Evolutionary conservation across 1,284 basidiomycete species (phyloP), one percentile per base, ranked within the genome.

Genomic region (Mycena sp.): DNA sequence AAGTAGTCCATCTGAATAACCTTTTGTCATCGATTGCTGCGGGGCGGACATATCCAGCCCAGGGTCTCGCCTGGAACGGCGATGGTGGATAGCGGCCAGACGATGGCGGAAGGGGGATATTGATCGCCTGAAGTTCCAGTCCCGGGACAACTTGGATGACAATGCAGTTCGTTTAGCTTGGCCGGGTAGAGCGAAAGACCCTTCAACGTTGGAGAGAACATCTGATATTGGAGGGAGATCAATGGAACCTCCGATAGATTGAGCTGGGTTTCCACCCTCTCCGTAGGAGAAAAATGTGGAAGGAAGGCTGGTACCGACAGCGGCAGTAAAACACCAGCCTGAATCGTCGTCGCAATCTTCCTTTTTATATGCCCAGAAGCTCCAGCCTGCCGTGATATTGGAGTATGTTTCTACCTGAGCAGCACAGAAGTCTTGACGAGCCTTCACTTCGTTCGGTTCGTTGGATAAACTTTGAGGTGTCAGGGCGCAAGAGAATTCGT

Each of bases 401-500:
- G 82, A 70, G 72, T 92, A 94, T 1, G 85, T 81, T 26, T 85
- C 80, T 77, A 86, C 80, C 68, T 93, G 91, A 2, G 81, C 83
- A 9, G 79, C 77, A 71, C 91, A 92, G 71, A 91, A 93, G 4
- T 82, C 75, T 51, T 75, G 78, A 45, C 82, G 79, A 25, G 86
- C 83, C 3, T 72, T 72, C n/a, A 77, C 72, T 7, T 81, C 78
- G 70, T 91, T 78, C 1, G 72, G 57, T 61, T 86, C 85, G 14
- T 75, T 73, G 14, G 80, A 72, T 9, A 91, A 72, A 67, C 89
- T 90, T 62, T 85, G 73, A 12, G 78, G 76, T 1, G 87, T 86
- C 19, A 93, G 79, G 0, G 91, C 90, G 68, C 89, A 91, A 2
- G 89, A 91, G 83, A 85, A 92, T 75, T 92, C 90, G 61, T 82